Base-by-base conservation (phyloP, 192 early-diverging fungal species). In the Haplosporangium gracile region DNA sequence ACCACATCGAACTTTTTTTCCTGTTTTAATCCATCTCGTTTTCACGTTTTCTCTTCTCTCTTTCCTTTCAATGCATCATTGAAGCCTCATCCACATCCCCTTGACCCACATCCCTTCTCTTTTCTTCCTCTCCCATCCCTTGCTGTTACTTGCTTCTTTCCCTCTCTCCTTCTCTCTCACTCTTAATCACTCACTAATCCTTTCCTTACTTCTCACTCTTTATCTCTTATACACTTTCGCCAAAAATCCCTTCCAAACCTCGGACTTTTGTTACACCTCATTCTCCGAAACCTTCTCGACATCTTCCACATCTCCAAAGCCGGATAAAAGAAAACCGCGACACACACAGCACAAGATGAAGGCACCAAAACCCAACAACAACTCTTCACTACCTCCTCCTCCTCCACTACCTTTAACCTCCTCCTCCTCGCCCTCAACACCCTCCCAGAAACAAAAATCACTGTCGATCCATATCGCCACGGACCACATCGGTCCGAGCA, bases 381-480 rank as follows among this genome's bases (percentile, higher is more conserved):
- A 18, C 49, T 16, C 49, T 51, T 18, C 40, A 71, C 45, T 26
- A 18, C 11, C 45, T n/a, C 22, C 74, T 2, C 2, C 36, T 36
- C 36, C 36, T 36, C 36, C 36, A 36, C 2, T 36, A 36, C 36
- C 36, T 36, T 36, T n/a, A 20, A n/a, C 60, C 60, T 63, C 60
- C 3, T 60, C n/a, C n/a, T n/a, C n/a, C n/a, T n/a, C n/a, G 2
- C 36, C 36, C 2, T 36, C 55, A 4, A n/a, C 55, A 2, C n/a
- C 57, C 26, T 65, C 29, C 29, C 60, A 65, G 29, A 83, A 83
- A 78, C 45, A 75, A 34, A 86, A 78, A n/a, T 32, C 38, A 2
- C 71, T 86, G 16, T 72, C 84, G 10, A 86, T 86, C 68, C 79
- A 86, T 39, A 81, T 86, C n/a, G 47, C 18, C 26, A 86, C 84